Evolutionary conservation across 2,329 filamentous ascomycete genomes (phyloP), one percentile per base, ranked within the genome.

Genomic region (Ambrosiella cleistominuta): DNA sequence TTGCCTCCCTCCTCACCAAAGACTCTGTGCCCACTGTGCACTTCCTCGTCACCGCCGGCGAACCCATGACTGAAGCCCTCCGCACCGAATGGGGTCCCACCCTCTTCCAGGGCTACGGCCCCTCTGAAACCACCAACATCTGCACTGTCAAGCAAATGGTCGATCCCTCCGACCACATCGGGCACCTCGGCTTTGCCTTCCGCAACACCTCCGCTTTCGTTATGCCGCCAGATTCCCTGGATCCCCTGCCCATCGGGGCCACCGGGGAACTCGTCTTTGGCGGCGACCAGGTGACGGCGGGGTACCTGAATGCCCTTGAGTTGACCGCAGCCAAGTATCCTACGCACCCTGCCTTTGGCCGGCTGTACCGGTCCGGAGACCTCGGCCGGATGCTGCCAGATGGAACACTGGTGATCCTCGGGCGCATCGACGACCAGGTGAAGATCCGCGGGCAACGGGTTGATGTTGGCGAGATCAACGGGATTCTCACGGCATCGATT

Each of bases 241-340:
- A 76, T 0, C 65, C 80, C 1, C 70, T 89, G 0, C 87, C 87
- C 0, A 67, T 78, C 6, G 88, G 88, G 2, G 85, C 80, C 62
- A 72, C 88, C 13, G 90, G 90, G 9, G 89, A 95, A 67, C 74
- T 95, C 6, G 94, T 86, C 65, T 93, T 95, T 67, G 88, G 88
- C 12, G 90, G 89, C 9, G 80, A 86, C 54, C 89, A 95, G 69
- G 80, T 95, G 4, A 82, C 81, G 47, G 74, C 77, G 44, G 88
- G 87, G 1, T 95, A 91, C 65, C 73, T 93, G 36, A 80, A 83
- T 59, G 74, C 78, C 67, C 75, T 79, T 0, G 74, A 77, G 2
- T 69, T 86, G 45, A 88, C 84, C 0, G 68, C 72, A 0, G 70
- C 75, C 11, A 88, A 83, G 63, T 87, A 95, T 60, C 74, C 91